Conservation (phyloP, 306 rosid species). For the Castanea sativa region DNA sequence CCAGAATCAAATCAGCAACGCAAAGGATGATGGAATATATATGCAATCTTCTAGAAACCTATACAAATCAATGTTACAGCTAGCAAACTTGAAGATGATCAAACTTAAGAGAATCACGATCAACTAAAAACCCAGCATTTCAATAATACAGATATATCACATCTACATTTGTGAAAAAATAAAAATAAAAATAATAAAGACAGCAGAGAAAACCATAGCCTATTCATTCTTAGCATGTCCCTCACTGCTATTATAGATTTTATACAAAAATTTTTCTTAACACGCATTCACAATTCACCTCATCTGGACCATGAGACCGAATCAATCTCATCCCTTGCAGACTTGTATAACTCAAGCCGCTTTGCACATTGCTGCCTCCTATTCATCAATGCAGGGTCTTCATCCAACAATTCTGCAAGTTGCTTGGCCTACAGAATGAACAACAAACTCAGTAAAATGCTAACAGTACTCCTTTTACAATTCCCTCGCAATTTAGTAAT, state of each 20-base stretch:
- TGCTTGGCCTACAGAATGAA: slow-evolving; percentile 32
- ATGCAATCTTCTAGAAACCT: neutral
- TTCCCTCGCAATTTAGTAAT: neutral
- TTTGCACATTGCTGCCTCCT: slow-evolving; percentile 44
- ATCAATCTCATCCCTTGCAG: slow-evolving; percentile 58
- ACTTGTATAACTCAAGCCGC: slow-evolving; percentile 51
- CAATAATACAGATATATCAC: neutral
- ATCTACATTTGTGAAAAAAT: neutral
- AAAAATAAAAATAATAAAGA: neutral
- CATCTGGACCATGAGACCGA: slow-evolving; percentile 45
- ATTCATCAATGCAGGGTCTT: slow-evolving; percentile 39
- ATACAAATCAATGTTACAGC: neutral
- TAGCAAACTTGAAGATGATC: neutral
- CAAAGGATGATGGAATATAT: neutral
- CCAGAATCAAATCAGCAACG: neutral
- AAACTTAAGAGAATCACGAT: neutral
- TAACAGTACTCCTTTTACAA: neutral
- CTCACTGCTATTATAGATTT: neutral
- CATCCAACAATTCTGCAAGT: slow-evolving; percentile 40
- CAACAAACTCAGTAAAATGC: neutral
- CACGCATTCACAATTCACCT: neutral
- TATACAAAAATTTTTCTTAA: neutral
- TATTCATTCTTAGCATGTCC: neutral
- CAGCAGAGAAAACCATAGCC: neutral
- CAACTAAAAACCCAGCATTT: neutral